A percentile compares a stretch with the other conserved stretches of the same genome.
Evolutionary conservation across 2,329 filamentous ascomycete genomes (phyloP).

Genomic region (Colletotrichum incanum): DNA sequence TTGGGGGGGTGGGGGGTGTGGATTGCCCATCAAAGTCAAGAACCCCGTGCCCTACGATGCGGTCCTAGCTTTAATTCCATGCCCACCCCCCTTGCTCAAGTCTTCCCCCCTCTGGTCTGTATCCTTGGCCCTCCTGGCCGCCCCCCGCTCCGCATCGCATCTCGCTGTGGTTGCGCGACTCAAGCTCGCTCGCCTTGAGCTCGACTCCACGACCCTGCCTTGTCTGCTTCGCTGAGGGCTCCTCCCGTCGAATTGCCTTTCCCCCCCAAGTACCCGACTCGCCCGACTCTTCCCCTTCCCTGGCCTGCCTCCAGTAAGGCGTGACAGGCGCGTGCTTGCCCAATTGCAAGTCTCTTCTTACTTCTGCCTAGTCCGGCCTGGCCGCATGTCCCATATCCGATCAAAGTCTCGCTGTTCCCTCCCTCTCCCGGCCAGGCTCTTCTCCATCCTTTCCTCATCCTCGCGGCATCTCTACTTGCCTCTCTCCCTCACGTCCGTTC

Average conservation of each 20-base stretch:
- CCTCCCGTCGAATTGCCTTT: not conserved
- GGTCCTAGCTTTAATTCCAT: slow-evolving; percentile 20
- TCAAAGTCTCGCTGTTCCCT: slow-evolving; percentile 40
- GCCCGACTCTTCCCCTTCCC: slow-evolving; percentile 7
- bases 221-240: slow-evolving; percentile 19
- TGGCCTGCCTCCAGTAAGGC: slow-evolving; percentile 31
- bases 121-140: slow-evolving; percentile 34
- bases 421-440: slow-evolving; percentile 35
- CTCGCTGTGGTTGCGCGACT: slow-evolving; percentile 24
- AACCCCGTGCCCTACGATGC: slow-evolving; percentile 19
- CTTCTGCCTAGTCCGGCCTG: slow-evolving; percentile 35
- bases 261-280: slow-evolving; percentile 6
- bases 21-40: slow-evolving; percentile 26
- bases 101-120: slow-evolving; percentile 19
- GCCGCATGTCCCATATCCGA: slow-evolving; percentile 39
- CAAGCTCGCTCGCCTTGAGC: slow-evolving; percentile 23
- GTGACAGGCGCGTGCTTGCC: slow-evolving; percentile 8
- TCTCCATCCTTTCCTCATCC: slow-evolving; percentile 37
- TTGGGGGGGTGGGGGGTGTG: not conserved
- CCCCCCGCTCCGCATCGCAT: slow-evolving; percentile 29
- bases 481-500: slow-evolving; percentile 27
- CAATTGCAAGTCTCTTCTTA: slow-evolving; percentile 15
- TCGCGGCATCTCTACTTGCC: slow-evolving; percentile 31
- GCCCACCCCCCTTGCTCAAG: slow-evolving; percentile 11
- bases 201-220: slow-evolving; percentile 21